Conservation (phyloP, 495 filamentous ascomycete species). For the Penicillium goetzii region DNA sequence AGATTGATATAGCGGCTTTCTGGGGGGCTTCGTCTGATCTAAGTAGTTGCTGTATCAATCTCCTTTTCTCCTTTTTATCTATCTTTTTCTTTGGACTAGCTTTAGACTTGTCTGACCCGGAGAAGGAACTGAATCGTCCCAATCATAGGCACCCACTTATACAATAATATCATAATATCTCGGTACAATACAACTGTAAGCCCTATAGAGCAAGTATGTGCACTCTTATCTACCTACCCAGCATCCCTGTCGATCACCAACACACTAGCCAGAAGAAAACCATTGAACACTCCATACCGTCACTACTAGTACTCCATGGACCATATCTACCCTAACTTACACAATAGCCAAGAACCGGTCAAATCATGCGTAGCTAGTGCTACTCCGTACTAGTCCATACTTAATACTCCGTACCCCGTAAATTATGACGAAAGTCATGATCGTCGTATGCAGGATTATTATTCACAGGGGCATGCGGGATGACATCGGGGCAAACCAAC, state of each 20-base stretch:
- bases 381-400: neutral
- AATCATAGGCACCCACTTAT: too few species aligned
- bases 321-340: neutral
- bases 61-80: too few species aligned
- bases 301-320: neutral
- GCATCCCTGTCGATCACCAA: neutral
- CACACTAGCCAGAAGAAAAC: neutral
- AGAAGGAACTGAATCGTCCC: too few species aligned
- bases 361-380: neutral
- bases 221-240: too few species aligned
- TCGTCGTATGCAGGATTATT: neutral
- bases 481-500: neutral
- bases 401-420: neutral
- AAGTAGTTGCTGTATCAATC: too few species aligned
- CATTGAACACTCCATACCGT: neutral
- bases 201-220: too few species aligned
- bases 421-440: neutral
- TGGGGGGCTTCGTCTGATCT: too few species aligned
- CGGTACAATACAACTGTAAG: too few species aligned
- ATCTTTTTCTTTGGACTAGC: too few species aligned
- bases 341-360: neutral
- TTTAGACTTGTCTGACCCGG: too few species aligned
- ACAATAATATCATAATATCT: too few species aligned
- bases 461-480: slow-evolving; percentile 1
- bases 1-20: too few species aligned